Percentiles rank a stretch among this genome's conserved stretches.
These are phyloP conservation scores for Herpotrichia juniperi DNA, from an alignment of 2,329 filamentous ascomycete genomes.

Conservation along the genomic window DNA sequence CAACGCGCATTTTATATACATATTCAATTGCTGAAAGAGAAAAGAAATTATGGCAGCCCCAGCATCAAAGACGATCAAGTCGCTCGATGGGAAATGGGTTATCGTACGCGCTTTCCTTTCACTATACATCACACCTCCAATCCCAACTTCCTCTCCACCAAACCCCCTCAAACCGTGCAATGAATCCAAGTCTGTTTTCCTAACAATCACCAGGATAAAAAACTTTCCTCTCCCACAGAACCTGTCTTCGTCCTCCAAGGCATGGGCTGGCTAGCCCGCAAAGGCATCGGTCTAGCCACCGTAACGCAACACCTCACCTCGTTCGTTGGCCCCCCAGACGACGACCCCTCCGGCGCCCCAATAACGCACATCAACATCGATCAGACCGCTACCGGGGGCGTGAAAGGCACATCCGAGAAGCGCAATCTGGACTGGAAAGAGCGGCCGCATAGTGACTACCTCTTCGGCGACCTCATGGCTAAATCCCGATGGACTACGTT, in stretches of 20 bases:
- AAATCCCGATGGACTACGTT: constrained; percentile 58
- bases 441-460: constrained; percentile 75
- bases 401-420: constrained; percentile 68
- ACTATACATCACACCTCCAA: neutral
- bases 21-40: too few relatives aligned
- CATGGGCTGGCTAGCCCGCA: constrained; percentile 70
- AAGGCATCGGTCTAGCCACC: constrained; percentile 71
- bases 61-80: constrained; percentile 36
- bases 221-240: constrained; percentile 72
- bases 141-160: neutral
- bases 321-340: constrained; percentile 52
- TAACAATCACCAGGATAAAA: constrained; percentile 67
- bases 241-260: constrained; percentile 68
- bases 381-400: constrained; percentile 72
- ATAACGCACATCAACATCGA: constrained; percentile 72
- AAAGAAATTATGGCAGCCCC: constrained; percentile 45
- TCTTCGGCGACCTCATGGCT: constrained; percentile 76
- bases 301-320: constrained; percentile 68
- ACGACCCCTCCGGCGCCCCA: constrained; percentile 25
- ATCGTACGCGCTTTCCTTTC: constrained; percentile 32
- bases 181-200: constrained; percentile 1
- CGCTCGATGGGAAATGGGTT: constrained; percentile 47
- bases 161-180: neutral
- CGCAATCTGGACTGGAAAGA: constrained; percentile 63
- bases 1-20: neutral